phyloP scores from a whole-genome alignment of 1,284 basidiomycete species.

The Ganoderma boninense region DNA sequence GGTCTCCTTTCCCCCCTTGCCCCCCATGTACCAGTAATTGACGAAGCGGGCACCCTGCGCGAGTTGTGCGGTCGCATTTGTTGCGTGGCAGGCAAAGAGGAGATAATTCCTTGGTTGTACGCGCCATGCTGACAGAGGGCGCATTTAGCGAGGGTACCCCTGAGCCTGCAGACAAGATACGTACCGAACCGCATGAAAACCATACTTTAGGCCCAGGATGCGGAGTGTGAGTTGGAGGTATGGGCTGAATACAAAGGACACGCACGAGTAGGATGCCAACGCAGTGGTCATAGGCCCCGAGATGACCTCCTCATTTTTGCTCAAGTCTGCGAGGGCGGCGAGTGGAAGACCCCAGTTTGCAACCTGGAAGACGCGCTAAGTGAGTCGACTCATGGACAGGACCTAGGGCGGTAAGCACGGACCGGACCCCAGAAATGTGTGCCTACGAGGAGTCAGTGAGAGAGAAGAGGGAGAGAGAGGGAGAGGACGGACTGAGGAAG shows the following conservation, averaged over 20 bases:
- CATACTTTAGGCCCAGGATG: slow-evolving; percentile 57
- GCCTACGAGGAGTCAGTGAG: slow-evolving; percentile 55
- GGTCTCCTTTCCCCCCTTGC: slow-evolving; percentile 69
- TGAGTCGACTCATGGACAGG: slow-evolving; percentile 19
- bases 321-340: slow-evolving; percentile 89
- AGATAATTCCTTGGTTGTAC: slow-evolving; percentile 96
- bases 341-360: slow-evolving; percentile 98
- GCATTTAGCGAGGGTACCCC: slow-evolving; percentile 31
- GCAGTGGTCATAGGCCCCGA: slow-evolving; percentile 96
- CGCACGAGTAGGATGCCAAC: slow-evolving; percentile 90
- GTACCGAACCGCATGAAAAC: slow-evolving; percentile 96
- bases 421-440: slow-evolving; percentile 98
- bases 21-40: slow-evolving; percentile 90
- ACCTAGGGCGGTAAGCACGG: slow-evolving; percentile 40
- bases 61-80: slow-evolving; percentile 88
- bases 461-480: slow-evolving; percentile 8
- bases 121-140: slow-evolving; percentile 77
- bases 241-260: slow-evolving; percentile 36
- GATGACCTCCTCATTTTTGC: slow-evolving; percentile 94
- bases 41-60: slow-evolving; percentile 86
- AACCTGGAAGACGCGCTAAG: slow-evolving; percentile 57
- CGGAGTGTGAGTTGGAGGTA: slow-evolving; percentile 2
- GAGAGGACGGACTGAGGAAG: slow-evolving; percentile 83
- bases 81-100: slow-evolving; percentile 91
- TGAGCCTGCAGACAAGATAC: background rate